phyloP scores from a whole-genome alignment of 2,329 filamentous ascomycete species.

The Trichophyton simii region DNA sequence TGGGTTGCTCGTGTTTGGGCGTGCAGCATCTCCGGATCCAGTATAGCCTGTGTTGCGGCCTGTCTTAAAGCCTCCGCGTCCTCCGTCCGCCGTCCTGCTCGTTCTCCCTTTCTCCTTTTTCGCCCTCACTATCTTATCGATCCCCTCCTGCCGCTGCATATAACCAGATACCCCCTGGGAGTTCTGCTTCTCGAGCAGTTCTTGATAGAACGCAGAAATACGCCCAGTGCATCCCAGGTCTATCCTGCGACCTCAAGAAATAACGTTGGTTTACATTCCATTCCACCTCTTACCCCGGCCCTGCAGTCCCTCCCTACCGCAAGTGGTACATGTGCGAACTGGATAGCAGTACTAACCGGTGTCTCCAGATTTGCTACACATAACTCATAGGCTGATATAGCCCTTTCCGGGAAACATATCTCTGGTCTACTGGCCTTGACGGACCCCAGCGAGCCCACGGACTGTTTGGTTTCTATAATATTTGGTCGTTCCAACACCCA shows the following conservation, averaged over 20 bases:
- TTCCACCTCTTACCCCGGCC: background rate
- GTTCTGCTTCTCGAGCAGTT: background rate
- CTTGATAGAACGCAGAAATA: background rate
- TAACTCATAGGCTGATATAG: background rate
- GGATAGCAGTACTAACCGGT: background rate
- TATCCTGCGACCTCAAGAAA: background rate
- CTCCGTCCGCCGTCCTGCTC: background rate
- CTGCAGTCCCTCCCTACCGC: no score
- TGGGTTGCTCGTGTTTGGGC: conserved; percentile 2
- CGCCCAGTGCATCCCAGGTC: background rate
- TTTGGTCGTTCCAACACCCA: conserved; percentile 12
- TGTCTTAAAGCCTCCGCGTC: conserved; percentile 1
- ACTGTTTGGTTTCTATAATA: background rate
- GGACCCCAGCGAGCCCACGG: background rate
- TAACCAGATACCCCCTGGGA: background rate
- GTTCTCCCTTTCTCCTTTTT: conserved; percentile 3
- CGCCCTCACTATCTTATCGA: background rate
- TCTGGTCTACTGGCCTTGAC: background rate
- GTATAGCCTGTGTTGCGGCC: conserved; percentile 1
- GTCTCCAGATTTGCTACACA: background rate
- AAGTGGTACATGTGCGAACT: background rate
- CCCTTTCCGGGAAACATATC: background rate
- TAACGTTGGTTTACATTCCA: background rate
- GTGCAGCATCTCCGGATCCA: background rate
- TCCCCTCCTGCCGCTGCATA: background rate